Percentiles rank a stretch among this genome's conserved stretches.
Conservation (phyloP, 2,329 filamentous ascomycete species). For the Escovopsis sp. region DNA sequence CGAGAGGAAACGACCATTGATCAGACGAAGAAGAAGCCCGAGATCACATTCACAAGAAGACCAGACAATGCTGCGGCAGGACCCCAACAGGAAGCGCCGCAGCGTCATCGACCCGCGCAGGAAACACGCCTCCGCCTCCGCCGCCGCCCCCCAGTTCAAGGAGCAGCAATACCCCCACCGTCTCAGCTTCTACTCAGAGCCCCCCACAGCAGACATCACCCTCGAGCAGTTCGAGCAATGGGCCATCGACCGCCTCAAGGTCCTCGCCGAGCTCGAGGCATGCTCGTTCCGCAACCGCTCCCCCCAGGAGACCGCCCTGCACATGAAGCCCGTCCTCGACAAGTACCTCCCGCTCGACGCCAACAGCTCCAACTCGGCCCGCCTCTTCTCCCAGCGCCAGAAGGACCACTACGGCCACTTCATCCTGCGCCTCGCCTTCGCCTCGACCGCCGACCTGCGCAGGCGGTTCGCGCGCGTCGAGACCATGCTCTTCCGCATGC, state of each 20-base stretch:
- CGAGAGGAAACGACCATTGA: not conserved
- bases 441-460: constrained; percentile 78
- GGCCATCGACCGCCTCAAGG: constrained; percentile 63
- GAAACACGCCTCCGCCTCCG: constrained; percentile 57
- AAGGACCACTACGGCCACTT: constrained; percentile 98
- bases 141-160: constrained; percentile 59
- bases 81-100: constrained; percentile 55
- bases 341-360: constrained; percentile 74
- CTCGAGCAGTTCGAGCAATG: constrained; percentile 98
- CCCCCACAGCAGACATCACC: constrained; percentile 86
- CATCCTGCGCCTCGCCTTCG: constrained; percentile 85
- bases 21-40: no score
- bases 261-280: constrained; percentile 78
- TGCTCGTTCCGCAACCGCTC: constrained; percentile 90
- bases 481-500: constrained; percentile 73
- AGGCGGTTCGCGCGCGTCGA: constrained; percentile 77
- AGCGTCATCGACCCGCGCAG: constrained; percentile 66
- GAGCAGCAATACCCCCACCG: constrained; percentile 69
- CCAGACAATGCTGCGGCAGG: constrained; percentile 32
- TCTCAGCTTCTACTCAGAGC: constrained; percentile 80
- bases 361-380: constrained; percentile 48
- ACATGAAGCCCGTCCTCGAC: constrained; percentile 76
- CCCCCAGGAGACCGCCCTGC: constrained; percentile 62
- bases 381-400: constrained; percentile 59
- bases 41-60: not conserved